A percentile compares a stretch with the other conserved stretches of the same genome.
phyloP scores from a whole-genome alignment of 805 yeast genomes.

The Metschnikowia baotianmanensis region DNA sequence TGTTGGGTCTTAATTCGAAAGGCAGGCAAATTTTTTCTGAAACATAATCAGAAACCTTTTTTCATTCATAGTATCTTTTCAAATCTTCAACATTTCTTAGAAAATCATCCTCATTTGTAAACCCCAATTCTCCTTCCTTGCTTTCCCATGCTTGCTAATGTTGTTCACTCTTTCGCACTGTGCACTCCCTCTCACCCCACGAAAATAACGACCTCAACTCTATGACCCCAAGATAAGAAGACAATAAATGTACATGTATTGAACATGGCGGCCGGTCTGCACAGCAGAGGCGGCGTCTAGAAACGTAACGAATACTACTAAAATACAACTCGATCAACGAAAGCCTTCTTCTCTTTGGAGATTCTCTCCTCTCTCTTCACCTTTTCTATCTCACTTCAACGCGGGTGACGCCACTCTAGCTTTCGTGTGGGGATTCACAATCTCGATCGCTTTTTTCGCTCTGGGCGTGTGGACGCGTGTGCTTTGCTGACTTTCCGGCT shows the following conservation, averaged over 20 bases:
- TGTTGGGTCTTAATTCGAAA: too few relatives aligned
- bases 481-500: slow-evolving; percentile 3
- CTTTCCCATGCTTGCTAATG: too few relatives aligned
- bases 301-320: slow-evolving; percentile 8
- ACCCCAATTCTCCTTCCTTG: too few relatives aligned
- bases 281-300: slow-evolving; percentile 13
- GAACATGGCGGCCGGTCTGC: slow-evolving; percentile 8
- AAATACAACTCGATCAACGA: slow-evolving; percentile 13
- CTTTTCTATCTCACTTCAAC: slow-evolving; percentile 7
- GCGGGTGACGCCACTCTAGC: slow-evolving; percentile 55
- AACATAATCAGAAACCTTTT: too few relatives aligned
- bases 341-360: not conserved
- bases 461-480: slow-evolving; percentile 52
- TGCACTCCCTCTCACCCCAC: too few relatives aligned
- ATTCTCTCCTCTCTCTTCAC: not conserved
- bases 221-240: too few relatives aligned
- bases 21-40: too few relatives aligned
- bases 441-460: slow-evolving; percentile 57
- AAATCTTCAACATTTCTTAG: too few relatives aligned
- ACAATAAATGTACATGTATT: slow-evolving; percentile 10
- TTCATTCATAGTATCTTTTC: too few relatives aligned
- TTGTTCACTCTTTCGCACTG: too few relatives aligned
- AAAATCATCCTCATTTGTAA: too few relatives aligned
- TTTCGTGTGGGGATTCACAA: slow-evolving; percentile 61
- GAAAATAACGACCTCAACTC: too few relatives aligned